A percentile compares a stretch with the other conserved stretches of the same genome.
Conservation (phyloP, 768 basidiomycete genomes). For the Termitomyces sp. region DNA sequence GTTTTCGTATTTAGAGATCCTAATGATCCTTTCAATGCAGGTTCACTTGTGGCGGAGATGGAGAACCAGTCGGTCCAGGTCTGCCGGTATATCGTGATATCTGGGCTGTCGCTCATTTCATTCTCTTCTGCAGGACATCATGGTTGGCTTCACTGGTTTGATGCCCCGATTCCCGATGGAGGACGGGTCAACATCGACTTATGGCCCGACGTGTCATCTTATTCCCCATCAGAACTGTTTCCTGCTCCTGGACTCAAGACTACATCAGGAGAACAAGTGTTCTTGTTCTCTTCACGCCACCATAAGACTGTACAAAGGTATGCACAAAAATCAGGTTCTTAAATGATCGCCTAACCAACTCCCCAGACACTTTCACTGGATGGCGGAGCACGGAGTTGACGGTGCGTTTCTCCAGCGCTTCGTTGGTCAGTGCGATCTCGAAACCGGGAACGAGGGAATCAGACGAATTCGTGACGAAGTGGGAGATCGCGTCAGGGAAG, state of each 20-base stretch:
- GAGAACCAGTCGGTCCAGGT: constrained; percentile 64
- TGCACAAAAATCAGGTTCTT: constrained; percentile 5
- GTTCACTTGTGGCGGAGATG: constrained; percentile 73
- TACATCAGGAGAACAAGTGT: constrained; percentile 52
- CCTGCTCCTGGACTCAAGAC: constrained; percentile 63
- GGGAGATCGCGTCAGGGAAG: constrained; percentile 62
- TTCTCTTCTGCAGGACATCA: constrained; percentile 49
- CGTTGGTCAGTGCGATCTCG: constrained; percentile 60
- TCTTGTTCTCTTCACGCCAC: constrained; percentile 77
- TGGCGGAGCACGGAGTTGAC: constrained; percentile 78
- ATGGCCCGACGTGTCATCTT: constrained; percentile 77
- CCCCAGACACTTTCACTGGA: constrained; percentile 72
- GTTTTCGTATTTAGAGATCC: neutral
- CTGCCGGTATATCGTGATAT: constrained; percentile 2
- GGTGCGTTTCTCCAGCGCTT: constrained; percentile 84
- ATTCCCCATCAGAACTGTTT: constrained; percentile 67
- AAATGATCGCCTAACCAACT: neutral
- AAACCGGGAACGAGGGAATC: constrained; percentile 51
- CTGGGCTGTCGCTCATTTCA: neutral
- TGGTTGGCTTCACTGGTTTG: constrained; percentile 87
- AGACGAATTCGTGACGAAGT: constrained; percentile 69
- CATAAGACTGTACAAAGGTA: constrained; percentile 66
- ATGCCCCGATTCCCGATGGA: constrained; percentile 60
- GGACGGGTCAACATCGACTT: constrained; percentile 72
- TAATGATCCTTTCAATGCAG: constrained; percentile 26